Conservation (phyloP, 2,329 filamentous ascomycete species). For the Colletotrichum kahawae region DNA sequence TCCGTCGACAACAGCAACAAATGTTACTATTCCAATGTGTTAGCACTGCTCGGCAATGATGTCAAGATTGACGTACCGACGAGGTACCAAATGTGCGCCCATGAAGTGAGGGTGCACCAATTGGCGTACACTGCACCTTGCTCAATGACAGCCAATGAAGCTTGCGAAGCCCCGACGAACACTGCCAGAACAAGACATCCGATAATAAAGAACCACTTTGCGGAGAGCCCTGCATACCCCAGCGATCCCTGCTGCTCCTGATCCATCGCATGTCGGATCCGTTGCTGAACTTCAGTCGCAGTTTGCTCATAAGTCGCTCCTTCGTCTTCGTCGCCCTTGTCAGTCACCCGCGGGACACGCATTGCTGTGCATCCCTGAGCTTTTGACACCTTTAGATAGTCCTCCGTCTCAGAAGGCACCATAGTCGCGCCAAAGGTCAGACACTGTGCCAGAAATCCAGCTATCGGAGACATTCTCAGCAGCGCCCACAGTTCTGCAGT, state of each 20-base stretch:
- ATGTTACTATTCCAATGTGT: background rate
- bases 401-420: background rate
- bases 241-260: background rate
- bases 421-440: background rate
- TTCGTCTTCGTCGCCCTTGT: background rate
- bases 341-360: background rate
- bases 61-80: background rate
- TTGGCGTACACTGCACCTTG: background rate
- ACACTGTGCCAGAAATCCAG: background rate
- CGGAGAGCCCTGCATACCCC: background rate
- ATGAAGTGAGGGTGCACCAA: background rate
- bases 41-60: background rate
- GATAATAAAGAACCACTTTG: background rate
- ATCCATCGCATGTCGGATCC: background rate
- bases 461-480: background rate
- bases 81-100: background rate
- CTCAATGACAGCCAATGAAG: background rate
- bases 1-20: background rate
- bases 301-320: background rate
- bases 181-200: background rate
- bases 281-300: background rate
- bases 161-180: background rate
- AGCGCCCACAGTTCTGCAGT: background rate
- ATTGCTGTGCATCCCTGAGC: background rate
- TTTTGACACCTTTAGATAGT: background rate